Base-by-base conservation (phyloP, 2,329 filamentous ascomycete species). In the Colletotrichum noveboracense region DNA sequence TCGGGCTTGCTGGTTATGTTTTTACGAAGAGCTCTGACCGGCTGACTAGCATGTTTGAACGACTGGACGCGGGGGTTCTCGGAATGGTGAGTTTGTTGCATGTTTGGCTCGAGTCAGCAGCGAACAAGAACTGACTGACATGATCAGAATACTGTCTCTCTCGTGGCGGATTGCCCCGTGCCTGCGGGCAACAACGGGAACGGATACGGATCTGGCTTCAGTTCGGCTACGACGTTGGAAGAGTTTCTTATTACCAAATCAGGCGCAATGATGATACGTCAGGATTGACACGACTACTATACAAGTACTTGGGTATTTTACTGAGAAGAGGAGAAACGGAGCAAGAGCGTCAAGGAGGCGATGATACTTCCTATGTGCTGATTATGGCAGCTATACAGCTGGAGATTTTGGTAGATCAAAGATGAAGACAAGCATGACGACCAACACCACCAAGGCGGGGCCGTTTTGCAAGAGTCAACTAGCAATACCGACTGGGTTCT, bases 1-100 rank as follows among this genome's bases (percentile, higher is more conserved):
- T 95, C 26, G 94, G 94, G 4, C 88, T 96, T 18, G 94, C 94
- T 2, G 93, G 92, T 1, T 96, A 96, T 85, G 94, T 96, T 85
- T 95, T 93, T 84, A 93, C 85, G 13, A 81, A 81, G 76, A 83
- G 88, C 79, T 71, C 87, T 6, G 80, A 83, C 66, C 79, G 88
- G 13, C 78, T 84, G n/a, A 81, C 80, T 60, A 82, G 87, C 12
- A 84, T 90, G 3, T 84, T 86, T 4, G 88, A 90, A 79, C 85
- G 82, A 5, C 83, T 94, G 60, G 89, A 94, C 75, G 89, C 92
- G 2, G 92, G 92, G 10, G 94, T 94, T 92, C 89, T 94, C 5
- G 92, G 91, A 71, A 88, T 92, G 52, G 74, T 76, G 14, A 66
- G 66, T 70, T 32, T 24, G 4, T 32, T 32, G 5, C 30, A 3